phyloP scores from a whole-genome alignment of 2,329 filamentous ascomycete species.

The Epichloe gansuensis region DNA sequence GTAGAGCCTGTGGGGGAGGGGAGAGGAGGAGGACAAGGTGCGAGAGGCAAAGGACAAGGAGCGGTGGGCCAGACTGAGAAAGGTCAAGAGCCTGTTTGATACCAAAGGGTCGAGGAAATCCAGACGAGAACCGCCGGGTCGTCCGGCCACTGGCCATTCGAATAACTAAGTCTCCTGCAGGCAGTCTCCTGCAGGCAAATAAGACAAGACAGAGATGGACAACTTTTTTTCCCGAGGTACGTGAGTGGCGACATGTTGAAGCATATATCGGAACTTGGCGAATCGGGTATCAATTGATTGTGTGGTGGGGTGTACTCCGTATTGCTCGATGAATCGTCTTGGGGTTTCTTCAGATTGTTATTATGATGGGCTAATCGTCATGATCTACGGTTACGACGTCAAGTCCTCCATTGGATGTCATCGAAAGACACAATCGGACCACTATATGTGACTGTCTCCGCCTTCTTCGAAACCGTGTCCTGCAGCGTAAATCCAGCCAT shows the following conservation, averaged over 20 bases:
- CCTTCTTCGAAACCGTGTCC: slow-evolving; percentile 21
- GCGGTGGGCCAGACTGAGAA: slow-evolving; percentile 57
- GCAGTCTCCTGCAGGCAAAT: slow-evolving; percentile 6
- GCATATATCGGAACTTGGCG: neutral
- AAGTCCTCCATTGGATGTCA: slow-evolving; percentile 24
- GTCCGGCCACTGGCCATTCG: slow-evolving; percentile 29
- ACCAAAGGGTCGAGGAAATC: slow-evolving; percentile 48
- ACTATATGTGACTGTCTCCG: slow-evolving; percentile 23
- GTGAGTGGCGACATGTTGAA: neutral
- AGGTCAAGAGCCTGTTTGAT: slow-evolving; percentile 61
- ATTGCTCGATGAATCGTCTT: neutral
- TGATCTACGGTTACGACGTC: neutral
- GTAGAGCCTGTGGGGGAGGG: slow-evolving; percentile 9
- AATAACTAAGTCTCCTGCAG: slow-evolving; percentile 5
- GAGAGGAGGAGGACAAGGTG: slow-evolving; percentile 31
- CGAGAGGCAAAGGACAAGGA: slow-evolving; percentile 54
- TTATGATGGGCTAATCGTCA: too few species aligned
- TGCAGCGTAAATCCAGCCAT: slow-evolving; percentile 25
- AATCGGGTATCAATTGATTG: neutral
- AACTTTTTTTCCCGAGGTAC: neutral
- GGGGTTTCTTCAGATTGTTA: too few species aligned
- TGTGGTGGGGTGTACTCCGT: too few species aligned
- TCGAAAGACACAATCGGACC: slow-evolving; percentile 28
- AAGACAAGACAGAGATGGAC: neutral
- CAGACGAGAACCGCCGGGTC: slow-evolving; percentile 25